Evolutionary conservation across 345 rosid species (phyloP).

Genomic region (Hibiscus trionum): DNA sequence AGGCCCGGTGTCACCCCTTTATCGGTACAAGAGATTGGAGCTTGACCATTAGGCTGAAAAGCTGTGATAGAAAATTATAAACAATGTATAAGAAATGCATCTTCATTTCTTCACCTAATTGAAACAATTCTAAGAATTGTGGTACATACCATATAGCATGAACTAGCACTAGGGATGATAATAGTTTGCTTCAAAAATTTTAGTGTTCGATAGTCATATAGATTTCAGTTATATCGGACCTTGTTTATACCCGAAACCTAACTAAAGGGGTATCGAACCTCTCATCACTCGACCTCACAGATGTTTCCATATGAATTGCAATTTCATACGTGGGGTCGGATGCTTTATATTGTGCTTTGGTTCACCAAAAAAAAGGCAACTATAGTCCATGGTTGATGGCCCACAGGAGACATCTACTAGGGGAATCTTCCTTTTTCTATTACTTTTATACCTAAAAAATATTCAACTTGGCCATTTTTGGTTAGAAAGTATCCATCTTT

Average conservation of each 20-base stretch:
- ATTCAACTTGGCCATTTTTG: neutral
- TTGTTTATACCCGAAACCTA: no score
- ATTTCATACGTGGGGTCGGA: neutral
- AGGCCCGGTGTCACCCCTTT: slow-evolving; percentile 16
- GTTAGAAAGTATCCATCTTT: neutral
- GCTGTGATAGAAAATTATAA: neutral
- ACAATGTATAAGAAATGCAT: neutral
- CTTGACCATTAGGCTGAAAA: slow-evolving; percentile 38
- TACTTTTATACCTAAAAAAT: neutral
- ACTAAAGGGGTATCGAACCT: no score
- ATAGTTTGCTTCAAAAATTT: no score
- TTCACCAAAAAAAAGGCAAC: neutral
- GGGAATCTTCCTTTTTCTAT: neutral
- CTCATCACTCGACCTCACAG: no score
- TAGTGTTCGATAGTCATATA: no score
- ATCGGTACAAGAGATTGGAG: slow-evolving; percentile 37
- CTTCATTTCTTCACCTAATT: neutral
- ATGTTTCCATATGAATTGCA: neutral
- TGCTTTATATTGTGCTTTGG: neutral
- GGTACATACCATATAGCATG: no score
- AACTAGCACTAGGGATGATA: no score
- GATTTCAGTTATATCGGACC: no score
- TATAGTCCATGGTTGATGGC: neutral
- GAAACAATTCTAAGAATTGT: neutral
- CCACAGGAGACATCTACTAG: neutral